Conservation (phyloP, 2,329 filamentous ascomycete genomes). For the Colletotrichum camelliae region DNA sequence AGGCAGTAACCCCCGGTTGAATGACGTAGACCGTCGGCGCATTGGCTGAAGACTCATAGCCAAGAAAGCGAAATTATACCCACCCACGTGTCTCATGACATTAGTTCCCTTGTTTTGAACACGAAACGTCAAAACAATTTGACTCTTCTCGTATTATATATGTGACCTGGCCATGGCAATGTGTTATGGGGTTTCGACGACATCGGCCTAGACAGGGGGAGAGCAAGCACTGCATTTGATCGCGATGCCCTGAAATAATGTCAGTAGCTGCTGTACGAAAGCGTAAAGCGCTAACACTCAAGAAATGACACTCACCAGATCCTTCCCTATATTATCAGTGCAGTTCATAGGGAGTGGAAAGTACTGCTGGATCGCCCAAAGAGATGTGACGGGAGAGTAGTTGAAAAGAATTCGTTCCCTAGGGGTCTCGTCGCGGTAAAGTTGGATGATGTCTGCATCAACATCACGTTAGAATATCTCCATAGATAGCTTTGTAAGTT, state of each 20-base stretch:
- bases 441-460: neutral
- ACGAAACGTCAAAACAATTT: neutral
- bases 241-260: neutral
- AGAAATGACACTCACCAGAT: neutral
- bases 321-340: neutral
- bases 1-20: neutral
- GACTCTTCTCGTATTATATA: neutral
- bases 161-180: neutral
- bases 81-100: neutral
- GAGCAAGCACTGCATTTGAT: constrained; percentile 4
- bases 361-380: constrained; percentile 19
- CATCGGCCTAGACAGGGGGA: neutral
- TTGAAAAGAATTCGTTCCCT: constrained; percentile 12
- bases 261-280: neutral
- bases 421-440: constrained; percentile 7
- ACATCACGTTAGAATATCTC: neutral
- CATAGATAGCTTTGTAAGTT: neutral
- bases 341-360: neutral
- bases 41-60: neutral
- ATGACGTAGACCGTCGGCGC: neutral
- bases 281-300: neutral
- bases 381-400: constrained; percentile 1
- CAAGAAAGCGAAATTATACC: neutral
- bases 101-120: neutral
- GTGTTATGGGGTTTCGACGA: neutral